Evolutionary conservation across 1,284 basidiomycete species (phyloP).

Genomic region (Sphagnurus paluster): DNA sequence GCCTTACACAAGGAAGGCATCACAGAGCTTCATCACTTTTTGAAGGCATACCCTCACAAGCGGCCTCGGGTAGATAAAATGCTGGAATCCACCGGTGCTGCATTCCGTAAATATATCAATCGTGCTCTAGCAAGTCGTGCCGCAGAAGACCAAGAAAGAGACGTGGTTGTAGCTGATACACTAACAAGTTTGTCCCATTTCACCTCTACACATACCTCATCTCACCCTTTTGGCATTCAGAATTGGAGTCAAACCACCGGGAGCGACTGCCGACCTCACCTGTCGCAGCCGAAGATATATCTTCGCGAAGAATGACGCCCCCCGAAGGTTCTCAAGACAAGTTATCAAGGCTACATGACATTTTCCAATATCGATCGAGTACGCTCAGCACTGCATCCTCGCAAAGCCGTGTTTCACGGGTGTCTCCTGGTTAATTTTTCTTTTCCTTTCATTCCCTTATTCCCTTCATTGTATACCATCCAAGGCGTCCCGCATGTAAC

Average conservation of each 20-base stretch:
- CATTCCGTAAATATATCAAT: conserved; percentile 84
- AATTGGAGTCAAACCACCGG: conserved; percentile 61
- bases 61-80: conserved; percentile 83
- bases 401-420: conserved; percentile 36
- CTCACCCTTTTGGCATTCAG: conserved; percentile 34
- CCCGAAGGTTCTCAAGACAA: conserved; percentile 54
- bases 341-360: conserved; percentile 70
- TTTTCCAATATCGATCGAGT: conserved; percentile 81
- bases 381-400: conserved; percentile 64
- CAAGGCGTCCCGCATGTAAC: conserved; percentile 11
- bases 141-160: conserved; percentile 80
- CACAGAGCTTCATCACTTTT: conserved; percentile 92
- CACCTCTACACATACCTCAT: conserved; percentile 7
- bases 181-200: conserved; percentile 61
- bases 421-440: conserved; percentile 9
- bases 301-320: conserved; percentile 29
- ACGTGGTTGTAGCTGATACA: conserved; percentile 74
- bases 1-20: conserved; percentile 88
- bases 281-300: conserved; percentile 20
- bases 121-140: conserved; percentile 81
- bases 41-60: conserved; percentile 91
- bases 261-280: conserved; percentile 29
- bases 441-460: background rate
- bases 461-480: conserved; percentile 7
- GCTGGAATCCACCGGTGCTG: conserved; percentile 78